phyloP scores from a whole-genome alignment of 257 asterid species.

The Penstemon newberryi region DNA sequence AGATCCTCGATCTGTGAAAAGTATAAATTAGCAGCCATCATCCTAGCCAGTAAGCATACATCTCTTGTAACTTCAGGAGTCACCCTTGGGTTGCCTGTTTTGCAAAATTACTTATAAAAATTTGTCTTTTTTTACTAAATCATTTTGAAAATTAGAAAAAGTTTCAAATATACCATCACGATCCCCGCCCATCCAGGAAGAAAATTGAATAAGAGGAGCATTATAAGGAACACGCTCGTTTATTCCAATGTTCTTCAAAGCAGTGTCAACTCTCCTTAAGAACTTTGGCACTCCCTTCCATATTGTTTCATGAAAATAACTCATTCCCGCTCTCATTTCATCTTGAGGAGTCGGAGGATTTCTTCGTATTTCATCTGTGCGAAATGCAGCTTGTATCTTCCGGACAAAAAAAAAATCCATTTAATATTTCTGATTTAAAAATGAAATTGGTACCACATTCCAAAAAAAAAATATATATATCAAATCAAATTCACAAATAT shows the following conservation, averaged over 20 bases:
- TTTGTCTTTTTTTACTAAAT: neutral
- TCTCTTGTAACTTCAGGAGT: slow-evolving; percentile 97
- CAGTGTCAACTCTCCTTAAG: slow-evolving; percentile 89
- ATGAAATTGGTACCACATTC: no score
- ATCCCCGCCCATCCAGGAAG: slow-evolving; percentile 99
- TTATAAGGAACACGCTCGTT: slow-evolving; percentile 91
- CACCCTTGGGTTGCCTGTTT: slow-evolving; percentile 88
- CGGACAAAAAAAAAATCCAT: neutral
- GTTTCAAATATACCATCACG: slow-evolving; percentile 66
- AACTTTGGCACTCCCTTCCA: slow-evolving; percentile 97
- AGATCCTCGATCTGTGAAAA: slow-evolving; percentile 92
- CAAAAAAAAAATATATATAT: neutral
- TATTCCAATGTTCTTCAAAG: slow-evolving; percentile 89
- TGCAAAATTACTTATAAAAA: no score
- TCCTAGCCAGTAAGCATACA: slow-evolving; percentile 86
- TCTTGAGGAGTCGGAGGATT: slow-evolving; percentile 97
- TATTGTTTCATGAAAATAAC: slow-evolving; percentile 94
- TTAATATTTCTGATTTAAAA: neutral
- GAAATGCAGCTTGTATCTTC: slow-evolving; percentile 96
- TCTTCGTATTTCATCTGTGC: slow-evolving; percentile 94
- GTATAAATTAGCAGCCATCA: slow-evolving; percentile 97
- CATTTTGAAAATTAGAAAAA: neutral
- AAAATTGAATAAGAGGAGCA: slow-evolving; percentile 90
- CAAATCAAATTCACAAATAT: slow-evolving; percentile 7
- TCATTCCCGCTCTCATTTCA: slow-evolving; percentile 99